Evolutionary conservation across 2,329 filamentous ascomycete species (phyloP).

Genomic region (Pyricularia grisea): DNA sequence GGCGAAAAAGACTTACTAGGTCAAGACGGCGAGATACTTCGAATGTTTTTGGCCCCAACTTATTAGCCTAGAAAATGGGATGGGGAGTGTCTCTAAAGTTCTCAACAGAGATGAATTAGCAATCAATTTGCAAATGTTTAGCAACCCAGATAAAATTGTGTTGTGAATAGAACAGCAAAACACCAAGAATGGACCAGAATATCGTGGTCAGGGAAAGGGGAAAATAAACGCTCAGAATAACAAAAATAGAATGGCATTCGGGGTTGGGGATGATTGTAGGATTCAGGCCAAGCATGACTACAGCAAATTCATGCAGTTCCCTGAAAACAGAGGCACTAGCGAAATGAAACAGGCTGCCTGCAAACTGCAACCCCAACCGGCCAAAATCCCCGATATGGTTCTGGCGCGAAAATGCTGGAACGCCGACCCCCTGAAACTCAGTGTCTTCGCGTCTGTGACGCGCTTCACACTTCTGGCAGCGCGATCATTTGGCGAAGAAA

Average conservation of each 20-base stretch:
- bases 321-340: slow-evolving; percentile 22
- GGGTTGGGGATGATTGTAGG: slow-evolving; percentile 9
- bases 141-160: too few relatives aligned
- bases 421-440: slow-evolving; percentile 5
- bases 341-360: slow-evolving; percentile 25
- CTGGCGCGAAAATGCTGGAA: not conserved
- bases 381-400: not conserved
- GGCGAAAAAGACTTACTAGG: not conserved
- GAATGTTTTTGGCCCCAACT: not conserved
- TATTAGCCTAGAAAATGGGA: not conserved
- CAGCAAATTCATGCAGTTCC: slow-evolving; percentile 25
- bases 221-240: not conserved
- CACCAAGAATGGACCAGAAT: not conserved
- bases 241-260: slow-evolving; percentile 9
- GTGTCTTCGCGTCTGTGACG: not conserved
- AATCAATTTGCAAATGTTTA: not conserved
- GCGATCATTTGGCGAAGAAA: not conserved
- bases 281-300: not conserved
- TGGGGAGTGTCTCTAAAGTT: not conserved
- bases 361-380: slow-evolving; percentile 9
- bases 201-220: not conserved
- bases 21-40: not conserved
- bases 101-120: not conserved
- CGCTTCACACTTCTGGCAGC: not conserved
- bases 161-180: not conserved